Conservation (phyloP, 108 stramenopile species). For the Chaetoceros tenuissimus region DNA sequence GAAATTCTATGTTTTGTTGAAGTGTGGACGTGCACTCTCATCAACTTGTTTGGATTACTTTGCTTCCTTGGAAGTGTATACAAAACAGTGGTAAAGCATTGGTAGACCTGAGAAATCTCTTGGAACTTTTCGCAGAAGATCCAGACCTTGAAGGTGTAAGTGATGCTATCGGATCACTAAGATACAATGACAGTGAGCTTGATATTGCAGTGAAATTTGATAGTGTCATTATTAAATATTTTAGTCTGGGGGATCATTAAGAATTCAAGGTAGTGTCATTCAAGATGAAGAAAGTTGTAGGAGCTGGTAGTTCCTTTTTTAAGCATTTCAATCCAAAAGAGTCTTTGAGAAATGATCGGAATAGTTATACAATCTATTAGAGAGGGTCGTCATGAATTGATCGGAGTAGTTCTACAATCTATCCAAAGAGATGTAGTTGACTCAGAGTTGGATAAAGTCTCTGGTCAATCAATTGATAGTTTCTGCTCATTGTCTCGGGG, state of each 20-base stretch:
- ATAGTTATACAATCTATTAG: slow-evolving; percentile 90
- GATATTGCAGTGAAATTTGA: slow-evolving; percentile 90
- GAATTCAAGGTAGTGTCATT: slow-evolving; percentile 87
- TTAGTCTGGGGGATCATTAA: slow-evolving; percentile 63
- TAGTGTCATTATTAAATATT: slow-evolving; percentile 90
- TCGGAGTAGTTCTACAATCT: slow-evolving; percentile 80
- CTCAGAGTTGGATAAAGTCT: slow-evolving; percentile 64
- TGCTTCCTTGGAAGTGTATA: slow-evolving; percentile 93
- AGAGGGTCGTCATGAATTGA: slow-evolving; percentile 92
- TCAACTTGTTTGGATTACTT: slow-evolving; percentile 88
- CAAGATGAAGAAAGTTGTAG: slow-evolving; percentile 88
- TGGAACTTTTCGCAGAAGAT: slow-evolving; percentile 81
- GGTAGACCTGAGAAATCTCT: slow-evolving; percentile 87
- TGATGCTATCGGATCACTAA: slow-evolving; percentile 56
- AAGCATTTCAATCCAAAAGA: slow-evolving; percentile 65
- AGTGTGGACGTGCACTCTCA: slow-evolving; percentile 79
- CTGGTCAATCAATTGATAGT: slow-evolving; percentile 74
- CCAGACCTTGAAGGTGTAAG: slow-evolving; percentile 83
- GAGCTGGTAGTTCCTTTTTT: slow-evolving; percentile 87
- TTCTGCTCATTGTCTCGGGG: slow-evolving; percentile 70
- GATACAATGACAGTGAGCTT: slow-evolving; percentile 32
- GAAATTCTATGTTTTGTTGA: slow-evolving; percentile 91
- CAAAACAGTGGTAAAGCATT: slow-evolving; percentile 83
- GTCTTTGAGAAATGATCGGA: slow-evolving; percentile 75
- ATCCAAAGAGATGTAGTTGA: slow-evolving; percentile 63